Evolutionary conservation across 306 rosid genomes (phyloP), one percentile per base, ranked within the genome.

Genomic region (Delonix regia): DNA sequence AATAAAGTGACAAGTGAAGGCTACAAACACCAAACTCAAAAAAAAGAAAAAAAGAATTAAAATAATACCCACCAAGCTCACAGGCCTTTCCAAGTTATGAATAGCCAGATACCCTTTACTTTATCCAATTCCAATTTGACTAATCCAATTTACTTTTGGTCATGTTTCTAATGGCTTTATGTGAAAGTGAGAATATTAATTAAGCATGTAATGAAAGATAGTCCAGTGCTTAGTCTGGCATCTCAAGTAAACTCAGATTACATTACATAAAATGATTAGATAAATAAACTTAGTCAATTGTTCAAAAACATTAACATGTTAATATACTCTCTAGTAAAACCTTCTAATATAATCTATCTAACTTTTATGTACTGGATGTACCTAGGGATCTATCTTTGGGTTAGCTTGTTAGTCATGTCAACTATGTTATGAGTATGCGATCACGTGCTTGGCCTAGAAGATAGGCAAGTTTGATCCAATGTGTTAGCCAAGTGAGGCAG

Each of bases 11-110:
- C 70, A 81, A 83, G 62, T 80, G 81, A 80, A 81, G 78, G 89
- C 75, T 83, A 81, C 82, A 77, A 78, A 74, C 77, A 86, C 87
- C 87, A 69, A 83, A 83, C 87, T 60, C 76, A 80, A 55, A 68
- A 30, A 41, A 3, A 12, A 30, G 33, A 30, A 30, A 30, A 30
- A 1, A 30, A 30, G 4, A 30, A 30, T 30, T 1, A 30, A 30
- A 30, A 30, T 30, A 30, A 30, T n/a, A n/a, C 79, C 30, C 60
- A 69, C 42, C 83, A 56, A 73, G 47, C 59, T 83, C 77, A 21
- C 9, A 36, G 62, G 42, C 19, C 75, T 75, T 75, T 83, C 71
- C 66, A 79, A 9, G 69, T 68, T 80, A 69, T 38, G 1, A 49
- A 48, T 22, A 56, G 27, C 34, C 38, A 0, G 49, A 60, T 67